Base-by-base conservation (phyloP, 1,139 yeast species). In the Yamadazyma dushanensis region DNA sequence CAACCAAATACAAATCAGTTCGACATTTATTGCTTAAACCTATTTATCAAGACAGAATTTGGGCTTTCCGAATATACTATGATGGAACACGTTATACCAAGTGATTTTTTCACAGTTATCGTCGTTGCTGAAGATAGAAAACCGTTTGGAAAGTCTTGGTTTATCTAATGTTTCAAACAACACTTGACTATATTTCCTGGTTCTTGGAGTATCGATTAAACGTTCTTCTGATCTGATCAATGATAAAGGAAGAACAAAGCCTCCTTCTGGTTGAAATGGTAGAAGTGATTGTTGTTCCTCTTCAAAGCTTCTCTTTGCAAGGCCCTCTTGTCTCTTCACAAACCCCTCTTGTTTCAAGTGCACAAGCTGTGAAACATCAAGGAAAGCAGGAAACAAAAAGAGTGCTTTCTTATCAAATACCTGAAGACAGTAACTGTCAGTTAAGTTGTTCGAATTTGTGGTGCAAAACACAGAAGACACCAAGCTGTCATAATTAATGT, bases 71-170 rank as follows among this genome's bases (percentile, higher is more conserved):
- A 73, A 73, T 15, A 73, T 57, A 35, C 74, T 65, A 37, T 71
- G 73, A 42, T 66, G 75, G 46, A 73, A 67, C 1, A 73, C 66
- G 40, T 66, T 72, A 37, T 52, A 67, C 78, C 78, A 73, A 1
- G 76, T 73, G 10, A 73, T 64, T n/a, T 63, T 63, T 35, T 65
- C 70, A 53, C 78, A 73, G 26, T 56, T 47, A 9, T 45, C 44
- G 15, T 47, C 57, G 17, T 45, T 40, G 32, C 56, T 52, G 35
- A 50, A 52, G 8, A 49, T 47, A 5, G 50, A 42, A 26, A 43
- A 46, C 27, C 51, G 30, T 24, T 45, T 47, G 3, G 26, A 8
- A 21, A 36, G 22, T 3, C 18, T 13, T 13, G 24, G n/a, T 19
- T 30, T 18, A 27, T 35, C 29, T 9, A 11, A 10, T 17, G 32